Percentiles rank a stretch among this genome's conserved stretches.
These are phyloP conservation scores for Cotoneaster glaucophyllus DNA, from an alignment of 306 rosid genomes.

Conservation along the genomic window DNA sequence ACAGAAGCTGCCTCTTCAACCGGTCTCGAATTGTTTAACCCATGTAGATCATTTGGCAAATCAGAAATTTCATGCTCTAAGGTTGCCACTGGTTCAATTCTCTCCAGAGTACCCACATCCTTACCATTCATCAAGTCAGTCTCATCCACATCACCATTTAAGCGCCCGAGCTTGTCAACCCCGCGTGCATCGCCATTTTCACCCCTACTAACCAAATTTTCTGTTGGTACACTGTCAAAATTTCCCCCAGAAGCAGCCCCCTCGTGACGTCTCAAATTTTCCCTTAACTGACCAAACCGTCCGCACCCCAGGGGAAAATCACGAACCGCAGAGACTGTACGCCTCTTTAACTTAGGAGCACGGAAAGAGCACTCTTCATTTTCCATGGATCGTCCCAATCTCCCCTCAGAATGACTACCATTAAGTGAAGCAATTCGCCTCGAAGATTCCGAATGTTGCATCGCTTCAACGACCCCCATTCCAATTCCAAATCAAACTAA, in stretches of 20 bases:
- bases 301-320: conserved; percentile 83
- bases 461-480: conserved; percentile 32
- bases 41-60: background rate
- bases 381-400: conserved; percentile 31
- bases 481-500: conserved; percentile 12
- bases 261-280: background rate
- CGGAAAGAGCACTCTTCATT: conserved; percentile 29
- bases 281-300: conserved; percentile 7
- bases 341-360: conserved; percentile 33
- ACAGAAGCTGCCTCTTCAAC: background rate
- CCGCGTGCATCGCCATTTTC: background rate
- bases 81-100: background rate
- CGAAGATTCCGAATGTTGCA: conserved; percentile 22
- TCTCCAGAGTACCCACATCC: background rate
- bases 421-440: conserved; percentile 23
- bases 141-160: background rate
- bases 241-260: background rate
- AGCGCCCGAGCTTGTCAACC: background rate
- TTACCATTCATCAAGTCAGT: background rate
- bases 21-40: background rate
- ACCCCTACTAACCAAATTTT: background rate
- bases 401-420: conserved; percentile 34
- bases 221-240: background rate
- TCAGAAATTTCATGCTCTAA: background rate
- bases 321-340: conserved; percentile 54